These are phyloP conservation scores for Penicillium psychrofluorescens DNA, from an alignment of 495 filamentous ascomycete genomes.

Conservation along the genomic window DNA sequence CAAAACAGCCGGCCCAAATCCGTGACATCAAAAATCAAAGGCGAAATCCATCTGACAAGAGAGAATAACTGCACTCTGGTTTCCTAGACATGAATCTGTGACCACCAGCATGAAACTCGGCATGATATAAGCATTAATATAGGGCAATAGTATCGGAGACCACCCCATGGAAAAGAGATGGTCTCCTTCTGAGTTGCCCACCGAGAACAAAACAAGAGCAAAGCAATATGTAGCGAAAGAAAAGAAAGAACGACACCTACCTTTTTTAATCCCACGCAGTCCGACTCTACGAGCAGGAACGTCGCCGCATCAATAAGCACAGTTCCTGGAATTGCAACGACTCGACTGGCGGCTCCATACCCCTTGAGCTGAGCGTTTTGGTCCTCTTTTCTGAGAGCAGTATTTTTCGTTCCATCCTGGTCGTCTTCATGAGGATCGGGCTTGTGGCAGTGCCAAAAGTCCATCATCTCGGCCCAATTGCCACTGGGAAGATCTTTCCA, in stretches of 20 bases:
- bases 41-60: conserved; percentile 37
- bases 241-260: conserved; percentile 42
- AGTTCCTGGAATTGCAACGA: conserved; percentile 53
- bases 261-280: conserved; percentile 53
- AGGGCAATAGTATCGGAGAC: conserved; percentile 91
- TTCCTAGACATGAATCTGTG: conserved; percentile 6
- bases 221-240: conserved; percentile 4
- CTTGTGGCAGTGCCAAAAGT: conserved; percentile 99
- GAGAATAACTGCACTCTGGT: conserved; percentile 27
- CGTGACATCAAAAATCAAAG: conserved; percentile 36
- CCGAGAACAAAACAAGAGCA: neutral
- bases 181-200: conserved; percentile 87
- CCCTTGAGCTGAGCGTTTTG: conserved; percentile 52
- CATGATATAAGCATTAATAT: conserved; percentile 38
- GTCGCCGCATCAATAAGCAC: conserved; percentile 77
- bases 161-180: conserved; percentile 47
- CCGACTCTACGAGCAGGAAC: conserved; percentile 56
- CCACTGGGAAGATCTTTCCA: conserved; percentile 96
- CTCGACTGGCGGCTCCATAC: conserved; percentile 65
- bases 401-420: conserved; percentile 17
- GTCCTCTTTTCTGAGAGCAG: conserved; percentile 19
- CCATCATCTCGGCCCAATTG: conserved; percentile 99
- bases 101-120: conserved; percentile 13
- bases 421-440: conserved; percentile 48
- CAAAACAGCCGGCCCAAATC: conserved; percentile 5